Percentiles rank a stretch among this genome's conserved stretches.
Conservation (phyloP, 176 grass and related monocot genomes). For the Phyllostachys edulis region DNA sequence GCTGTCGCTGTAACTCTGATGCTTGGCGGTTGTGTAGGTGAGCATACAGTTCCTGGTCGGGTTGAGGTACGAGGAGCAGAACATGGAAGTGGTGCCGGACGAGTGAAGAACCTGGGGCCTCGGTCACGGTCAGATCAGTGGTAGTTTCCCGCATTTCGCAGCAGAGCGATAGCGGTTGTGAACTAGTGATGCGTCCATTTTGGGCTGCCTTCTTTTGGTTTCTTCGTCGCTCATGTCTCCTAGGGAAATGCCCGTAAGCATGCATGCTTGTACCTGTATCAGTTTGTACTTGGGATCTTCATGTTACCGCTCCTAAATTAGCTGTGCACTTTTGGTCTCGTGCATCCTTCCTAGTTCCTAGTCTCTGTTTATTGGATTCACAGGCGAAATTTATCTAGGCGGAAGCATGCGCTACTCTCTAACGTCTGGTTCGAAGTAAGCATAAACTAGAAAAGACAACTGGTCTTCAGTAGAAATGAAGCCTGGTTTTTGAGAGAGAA, state of each 20-base stretch:
- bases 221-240: not conserved
- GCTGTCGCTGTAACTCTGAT: not conserved
- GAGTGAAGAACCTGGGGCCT: slow-evolving; percentile 16
- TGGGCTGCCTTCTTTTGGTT: not conserved
- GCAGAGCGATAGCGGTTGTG: not conserved
- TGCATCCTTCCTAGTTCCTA: not conserved
- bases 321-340: not conserved
- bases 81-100: slow-evolving; percentile 52
- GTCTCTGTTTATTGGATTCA: not conserved
- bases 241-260: not conserved
- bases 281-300: not conserved
- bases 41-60: slow-evolving; percentile 76
- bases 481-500: not conserved
- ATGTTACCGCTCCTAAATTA: not conserved
- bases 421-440: not conserved
- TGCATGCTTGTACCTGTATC: not conserved
- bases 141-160: not conserved
- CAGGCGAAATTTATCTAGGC: not conserved
- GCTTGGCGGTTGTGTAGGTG: slow-evolving; percentile 36
- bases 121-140: not conserved
- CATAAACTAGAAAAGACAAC: not conserved
- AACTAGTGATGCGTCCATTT: slow-evolving; percentile 13
- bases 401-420: not conserved
- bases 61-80: slow-evolving; percentile 81
- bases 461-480: not conserved